Base-by-base conservation (phyloP, 139 green algal species). In the Chlamydomonas schloesseri region DNA sequence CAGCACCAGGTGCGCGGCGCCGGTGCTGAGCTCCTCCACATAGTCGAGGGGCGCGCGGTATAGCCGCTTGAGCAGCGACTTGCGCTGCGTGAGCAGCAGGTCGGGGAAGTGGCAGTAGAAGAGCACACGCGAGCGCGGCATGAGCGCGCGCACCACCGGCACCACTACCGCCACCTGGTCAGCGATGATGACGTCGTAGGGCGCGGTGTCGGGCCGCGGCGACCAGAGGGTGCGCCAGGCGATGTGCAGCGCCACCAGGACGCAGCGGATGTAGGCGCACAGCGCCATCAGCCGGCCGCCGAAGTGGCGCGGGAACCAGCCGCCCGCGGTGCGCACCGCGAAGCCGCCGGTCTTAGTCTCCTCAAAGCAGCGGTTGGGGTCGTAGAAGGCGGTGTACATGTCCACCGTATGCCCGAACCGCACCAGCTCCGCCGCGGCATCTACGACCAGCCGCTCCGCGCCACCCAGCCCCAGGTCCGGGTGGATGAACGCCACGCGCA, bases 101-200 rank as follows among this genome's bases (percentile, higher is more conserved):
- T 99, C 98, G 3, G 98, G 98, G 90, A 98, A 99, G 88, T 99
- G 98, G 94, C 98, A 99, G 87, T 99, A 99, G 89, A 99, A 99
- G 33, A 99, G 86, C 14, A 98, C 89, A 68, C 89, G 93, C 37
- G 80, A 73, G 58, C 70, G 33, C 0, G 86, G 75, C n/a, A 91
- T 93, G 8, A 96, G 88, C 36, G 91, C n/a, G 58, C 91, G 91
- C 53, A 98, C 88, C 17, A 98, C 53, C n/a, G 94, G 94, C 36
- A 98, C 89, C 0, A 96, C 94, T 1, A 87, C 93, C 15, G 95
- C 96, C 21, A 98, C 94, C 81, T 92, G 81, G 82, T 99, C 97
- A 0, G 95, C 95, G 55, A 99, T 89, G 11, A 98, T 64, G 0
- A 97, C 91, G 71, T 99, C 95, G 70, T 97, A 98, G 21, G 87